A percentile compares a stretch with the other conserved stretches of the same genome.
Conservation (phyloP, 2,329 filamentous ascomycete genomes). For the Colletotrichum destructivum region DNA sequence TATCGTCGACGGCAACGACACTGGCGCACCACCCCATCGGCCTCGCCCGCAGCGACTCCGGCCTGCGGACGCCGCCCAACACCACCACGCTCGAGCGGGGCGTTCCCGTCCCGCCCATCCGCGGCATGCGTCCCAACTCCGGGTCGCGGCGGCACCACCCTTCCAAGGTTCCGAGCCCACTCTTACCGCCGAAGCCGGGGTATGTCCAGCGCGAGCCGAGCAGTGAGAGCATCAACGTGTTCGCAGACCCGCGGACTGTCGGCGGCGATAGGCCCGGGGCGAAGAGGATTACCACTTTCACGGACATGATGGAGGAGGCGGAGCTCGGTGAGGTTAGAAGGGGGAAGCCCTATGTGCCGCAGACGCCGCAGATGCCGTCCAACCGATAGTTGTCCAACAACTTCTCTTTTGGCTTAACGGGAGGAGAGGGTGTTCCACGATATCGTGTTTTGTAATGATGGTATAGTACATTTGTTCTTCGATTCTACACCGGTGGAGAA, state of each 20-base stretch:
- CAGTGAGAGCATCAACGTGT: constrained; percentile 67
- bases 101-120: constrained; percentile 52
- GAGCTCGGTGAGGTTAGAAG: constrained; percentile 58
- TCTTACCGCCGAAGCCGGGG: constrained; percentile 46
- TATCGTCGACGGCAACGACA: constrained; percentile 33
- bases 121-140: constrained; percentile 52
- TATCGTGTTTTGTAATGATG: constrained; percentile 20
- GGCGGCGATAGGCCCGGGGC: constrained; percentile 46
- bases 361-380: constrained; percentile 24
- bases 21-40: constrained; percentile 36
- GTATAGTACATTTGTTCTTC: constrained; percentile 9
- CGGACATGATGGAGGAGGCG: constrained; percentile 67
- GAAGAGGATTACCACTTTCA: constrained; percentile 62
- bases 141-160: constrained; percentile 39
- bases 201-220: constrained; percentile 59
- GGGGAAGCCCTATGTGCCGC: constrained; percentile 60
- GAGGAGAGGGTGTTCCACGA: not conserved
- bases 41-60: constrained; percentile 34
- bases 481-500: not conserved
- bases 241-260: constrained; percentile 63
- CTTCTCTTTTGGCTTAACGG: not conserved
- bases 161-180: constrained; percentile 43
- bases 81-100: constrained; percentile 11
- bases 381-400: not conserved
- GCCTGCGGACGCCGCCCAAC: constrained; percentile 21